Evolutionary conservation across 768 basidiomycete genomes (phyloP), one percentile per base, ranked within the genome.

Genomic region (Lepiota brunneoincarnata): DNA sequence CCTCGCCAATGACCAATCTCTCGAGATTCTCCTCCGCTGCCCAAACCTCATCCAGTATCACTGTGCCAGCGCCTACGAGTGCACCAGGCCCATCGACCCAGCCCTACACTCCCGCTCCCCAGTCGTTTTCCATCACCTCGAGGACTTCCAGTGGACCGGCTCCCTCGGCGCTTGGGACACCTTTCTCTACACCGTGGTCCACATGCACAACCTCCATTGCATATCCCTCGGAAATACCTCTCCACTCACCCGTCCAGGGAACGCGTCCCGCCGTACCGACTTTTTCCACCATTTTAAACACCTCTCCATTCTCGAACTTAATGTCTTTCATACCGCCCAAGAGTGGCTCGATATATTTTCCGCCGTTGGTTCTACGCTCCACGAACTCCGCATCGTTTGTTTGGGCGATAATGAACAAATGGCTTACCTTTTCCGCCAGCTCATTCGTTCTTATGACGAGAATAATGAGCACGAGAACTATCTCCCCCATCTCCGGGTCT

Each of bases 81-180:
- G 41, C 6, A 38, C 17, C 14, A 43, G 17, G 12, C 24, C 49
- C 21, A 17, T 54, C 2, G 43, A 41, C 24, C 9, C 17, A 31
- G 37, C 23, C 21, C 23, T 48, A 35, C 36, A 28, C 42, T 6
- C 14, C 24, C 42, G 21, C 11, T 17, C 49, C 14, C 7, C 37
- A 14, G 49, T 42, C 5, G 36, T 20, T 0, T 23, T 47, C 26
- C 14, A 37, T 9, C 47, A 34, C 3, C 34, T 55, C 18, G 37
- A 44, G 17, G 51, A 55, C 12, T 58, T 54, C 37, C 53, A 58
- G 6, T 52, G 51, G 51, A 18, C 43, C 4, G 51, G 51, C n/a
- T 21, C 51, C 0, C 21, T 52, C 14, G 42, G 34, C 0, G 51
- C 43, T 1, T 52, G 51, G 51, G 51, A 53, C 18, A 24, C 45